Evolutionary conservation across 305 asterid species (phyloP).

Genomic region (Fraxinus greggii): DNA sequence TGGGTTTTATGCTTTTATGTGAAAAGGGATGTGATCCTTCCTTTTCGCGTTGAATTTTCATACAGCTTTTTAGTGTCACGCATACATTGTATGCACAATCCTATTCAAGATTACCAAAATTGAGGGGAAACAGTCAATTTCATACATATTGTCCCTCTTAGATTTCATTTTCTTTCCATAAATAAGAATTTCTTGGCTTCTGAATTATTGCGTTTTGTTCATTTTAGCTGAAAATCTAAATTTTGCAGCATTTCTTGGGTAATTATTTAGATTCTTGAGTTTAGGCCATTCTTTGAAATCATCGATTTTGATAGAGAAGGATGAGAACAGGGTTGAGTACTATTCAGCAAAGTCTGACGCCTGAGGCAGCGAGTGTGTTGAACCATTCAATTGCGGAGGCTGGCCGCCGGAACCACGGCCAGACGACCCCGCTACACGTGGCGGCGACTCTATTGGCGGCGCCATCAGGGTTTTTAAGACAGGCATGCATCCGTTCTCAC

Average conservation of each 20-base stretch:
- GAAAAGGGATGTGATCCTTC: conserved; percentile 25
- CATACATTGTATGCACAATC: not conserved
- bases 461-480: conserved; percentile 67
- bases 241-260: conserved; percentile 15
- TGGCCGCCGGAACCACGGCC: conserved; percentile 77
- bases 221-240: conserved; percentile 32
- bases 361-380: conserved; percentile 72
- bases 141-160: not conserved
- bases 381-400: conserved; percentile 84
- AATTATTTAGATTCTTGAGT: conserved; percentile 27
- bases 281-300: conserved; percentile 17
- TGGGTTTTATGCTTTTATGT: conserved; percentile 13
- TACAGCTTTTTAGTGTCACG: conserved; percentile 24
- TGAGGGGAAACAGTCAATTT: not conserved
- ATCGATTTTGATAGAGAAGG: conserved; percentile 1
- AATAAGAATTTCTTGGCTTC: not conserved
- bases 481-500: conserved; percentile 86
- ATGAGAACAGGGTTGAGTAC: conserved; percentile 69
- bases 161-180: not conserved
- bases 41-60: conserved; percentile 41
- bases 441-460: conserved; percentile 77
- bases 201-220: conserved; percentile 8
- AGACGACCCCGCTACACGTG: conserved; percentile 91
- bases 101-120: not conserved
- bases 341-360: conserved; percentile 80